phyloP scores from a whole-genome alignment of 306 rosid species.

The Lathyrus tuberosus region DNA sequence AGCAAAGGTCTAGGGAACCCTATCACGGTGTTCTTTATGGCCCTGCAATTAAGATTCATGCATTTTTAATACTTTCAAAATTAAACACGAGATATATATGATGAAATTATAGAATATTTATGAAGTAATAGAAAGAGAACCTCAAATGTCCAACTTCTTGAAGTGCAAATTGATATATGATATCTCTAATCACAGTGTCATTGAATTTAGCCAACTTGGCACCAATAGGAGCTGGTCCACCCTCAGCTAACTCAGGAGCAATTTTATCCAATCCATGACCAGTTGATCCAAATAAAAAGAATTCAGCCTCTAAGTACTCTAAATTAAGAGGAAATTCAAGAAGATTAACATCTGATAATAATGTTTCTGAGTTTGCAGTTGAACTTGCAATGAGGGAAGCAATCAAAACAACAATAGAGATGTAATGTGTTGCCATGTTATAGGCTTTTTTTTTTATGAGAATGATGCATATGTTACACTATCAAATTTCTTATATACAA shows the following conservation, averaged over 20 bases:
- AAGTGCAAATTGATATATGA: too few relatives aligned
- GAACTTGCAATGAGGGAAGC: constrained; percentile 12
- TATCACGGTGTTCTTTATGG: constrained; percentile 53
- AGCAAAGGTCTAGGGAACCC: constrained; percentile 81
- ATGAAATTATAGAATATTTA: not conserved
- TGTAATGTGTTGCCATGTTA: constrained; percentile 30
- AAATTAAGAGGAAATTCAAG: too few relatives aligned
- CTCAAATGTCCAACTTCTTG: constrained; percentile 1
- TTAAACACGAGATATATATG: not conserved
- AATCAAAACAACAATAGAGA: constrained; percentile 29
- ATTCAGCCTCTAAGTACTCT: constrained; percentile 63
- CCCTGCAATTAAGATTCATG: constrained; percentile 43
- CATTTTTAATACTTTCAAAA: not conserved
- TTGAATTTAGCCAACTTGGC: constrained; percentile 43
- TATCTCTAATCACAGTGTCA: too few relatives aligned
- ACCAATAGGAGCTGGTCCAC: constrained; percentile 71
- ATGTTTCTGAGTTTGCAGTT: constrained; percentile 30
- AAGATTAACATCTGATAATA: not conserved
- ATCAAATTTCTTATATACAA: not conserved
- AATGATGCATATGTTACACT: not conserved
- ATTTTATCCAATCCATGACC: constrained; percentile 61
- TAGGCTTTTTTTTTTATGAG: not conserved
- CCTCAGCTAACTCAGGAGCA: constrained; percentile 51
- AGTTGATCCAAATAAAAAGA: constrained; percentile 59
- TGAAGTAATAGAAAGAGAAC: constrained; percentile 32